phyloP scores from a whole-genome alignment of 2,329 filamentous ascomycete species.

The Cryphonectria parasitica region DNA sequence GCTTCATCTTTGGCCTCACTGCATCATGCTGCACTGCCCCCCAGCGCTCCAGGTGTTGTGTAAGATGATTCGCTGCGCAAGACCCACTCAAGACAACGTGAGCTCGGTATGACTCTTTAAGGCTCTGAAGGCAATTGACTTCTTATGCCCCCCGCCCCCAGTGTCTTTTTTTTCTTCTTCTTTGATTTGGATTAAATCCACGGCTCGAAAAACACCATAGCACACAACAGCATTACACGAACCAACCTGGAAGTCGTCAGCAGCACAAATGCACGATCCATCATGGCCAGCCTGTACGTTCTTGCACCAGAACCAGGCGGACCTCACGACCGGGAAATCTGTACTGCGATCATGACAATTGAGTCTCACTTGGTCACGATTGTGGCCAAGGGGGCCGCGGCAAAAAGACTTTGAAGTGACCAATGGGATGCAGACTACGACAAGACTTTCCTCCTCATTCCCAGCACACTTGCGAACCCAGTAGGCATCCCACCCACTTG shows the following conservation, averaged over 20 bases:
- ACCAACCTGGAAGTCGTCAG: background rate
- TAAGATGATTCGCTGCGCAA: background rate
- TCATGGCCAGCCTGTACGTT: background rate
- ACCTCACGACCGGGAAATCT: background rate
- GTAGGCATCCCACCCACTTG: too few species aligned
- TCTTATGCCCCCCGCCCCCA: background rate
- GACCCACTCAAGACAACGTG: background rate
- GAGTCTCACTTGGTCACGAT: background rate
- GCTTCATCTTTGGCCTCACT: conserved; percentile 12
- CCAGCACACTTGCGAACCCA: background rate
- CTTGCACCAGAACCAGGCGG: background rate
- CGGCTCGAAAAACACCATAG: background rate
- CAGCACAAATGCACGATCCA: background rate
- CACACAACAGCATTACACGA: background rate
- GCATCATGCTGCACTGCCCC: background rate
- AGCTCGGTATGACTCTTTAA: conserved; percentile 6
- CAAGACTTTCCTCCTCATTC: background rate
- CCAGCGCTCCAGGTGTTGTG: background rate
- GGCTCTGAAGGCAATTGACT: background rate
- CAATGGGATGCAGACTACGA: background rate
- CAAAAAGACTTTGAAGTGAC: background rate
- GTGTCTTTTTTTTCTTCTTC: background rate
- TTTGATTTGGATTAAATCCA: background rate
- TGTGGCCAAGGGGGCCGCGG: background rate
- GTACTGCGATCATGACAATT: background rate